Percentiles rank a stretch among this genome's conserved stretches.
Evolutionary conservation across 2,329 filamentous ascomycete genomes (phyloP).

Genomic region (Xylariaceae sp.): DNA sequence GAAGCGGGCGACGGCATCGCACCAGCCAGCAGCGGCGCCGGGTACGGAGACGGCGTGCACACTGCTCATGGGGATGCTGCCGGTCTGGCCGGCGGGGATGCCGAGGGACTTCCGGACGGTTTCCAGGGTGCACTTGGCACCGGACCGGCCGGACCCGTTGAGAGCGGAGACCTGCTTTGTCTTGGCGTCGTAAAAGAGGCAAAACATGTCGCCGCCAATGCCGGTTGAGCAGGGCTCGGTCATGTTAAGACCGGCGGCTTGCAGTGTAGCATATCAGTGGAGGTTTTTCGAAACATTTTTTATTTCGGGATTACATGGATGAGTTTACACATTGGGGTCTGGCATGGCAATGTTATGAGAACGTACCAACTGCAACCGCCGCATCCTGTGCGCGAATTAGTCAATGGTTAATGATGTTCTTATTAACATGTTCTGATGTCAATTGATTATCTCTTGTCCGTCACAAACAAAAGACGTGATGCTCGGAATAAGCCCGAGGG

Average conservation of each 20-base stretch:
- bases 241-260: slow-evolving; percentile 85
- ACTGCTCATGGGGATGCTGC: slow-evolving; percentile 65
- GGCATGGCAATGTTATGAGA: neutral
- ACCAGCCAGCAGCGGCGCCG: slow-evolving; percentile 89
- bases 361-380: slow-evolving; percentile 81
- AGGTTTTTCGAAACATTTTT: too few relatives aligned
- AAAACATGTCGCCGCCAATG: slow-evolving; percentile 97
- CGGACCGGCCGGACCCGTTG: slow-evolving; percentile 88
- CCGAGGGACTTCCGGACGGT: slow-evolving; percentile 64
- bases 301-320: too few relatives aligned
- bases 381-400: slow-evolving; percentile 59
- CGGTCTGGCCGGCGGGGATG: slow-evolving; percentile 48
- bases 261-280: too few relatives aligned
- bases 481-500: neutral
- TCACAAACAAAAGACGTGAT: neutral
- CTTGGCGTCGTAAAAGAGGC: slow-evolving; percentile 81
- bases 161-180: slow-evolving; percentile 76
- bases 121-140: slow-evolving; percentile 62
- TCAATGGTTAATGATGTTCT: neutral
- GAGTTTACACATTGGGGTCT: too few relatives aligned
- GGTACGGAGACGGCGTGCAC: slow-evolving; percentile 82
- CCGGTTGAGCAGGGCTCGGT: slow-evolving; percentile 91
- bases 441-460: neutral
- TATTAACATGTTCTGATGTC: neutral
- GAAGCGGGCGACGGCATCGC: slow-evolving; percentile 80